These are phyloP conservation scores for Aspergillus texensis DNA, from an alignment of 2,329 filamentous ascomycete species.

Conservation along the genomic window DNA sequence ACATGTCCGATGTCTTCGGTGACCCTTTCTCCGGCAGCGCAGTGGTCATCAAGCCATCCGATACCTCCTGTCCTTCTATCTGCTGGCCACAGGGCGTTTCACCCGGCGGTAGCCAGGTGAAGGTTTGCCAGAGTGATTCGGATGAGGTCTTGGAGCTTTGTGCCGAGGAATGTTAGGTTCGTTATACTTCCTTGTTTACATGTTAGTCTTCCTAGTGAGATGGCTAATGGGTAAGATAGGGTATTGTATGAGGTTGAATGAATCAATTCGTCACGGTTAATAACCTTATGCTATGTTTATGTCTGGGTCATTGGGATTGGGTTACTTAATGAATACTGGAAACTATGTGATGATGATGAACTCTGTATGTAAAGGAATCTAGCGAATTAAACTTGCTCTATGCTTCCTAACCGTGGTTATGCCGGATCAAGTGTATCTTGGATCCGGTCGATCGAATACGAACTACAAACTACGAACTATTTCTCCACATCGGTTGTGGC, in stretches of 20 bases:
- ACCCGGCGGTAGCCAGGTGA: constrained; percentile 35
- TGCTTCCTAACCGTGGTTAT: not conserved
- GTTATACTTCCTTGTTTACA: not conserved
- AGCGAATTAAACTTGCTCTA: not conserved
- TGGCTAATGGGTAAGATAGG: not conserved
- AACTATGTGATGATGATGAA: not conserved
- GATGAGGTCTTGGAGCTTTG: constrained; percentile 37
- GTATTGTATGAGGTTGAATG: too few species aligned
- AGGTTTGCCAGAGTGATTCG: constrained; percentile 28
- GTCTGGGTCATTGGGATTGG: not conserved
- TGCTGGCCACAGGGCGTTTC: constrained; percentile 36
- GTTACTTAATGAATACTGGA: not conserved
- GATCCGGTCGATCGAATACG: not conserved
- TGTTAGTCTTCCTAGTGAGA: not conserved
- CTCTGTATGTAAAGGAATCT: not conserved
- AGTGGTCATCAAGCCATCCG: constrained; percentile 28
- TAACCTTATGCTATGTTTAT: too few species aligned
- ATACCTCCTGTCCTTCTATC: constrained; percentile 29
- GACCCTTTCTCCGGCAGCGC: constrained; percentile 40
- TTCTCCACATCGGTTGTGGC: not conserved
- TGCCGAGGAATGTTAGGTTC: constrained; percentile 25
- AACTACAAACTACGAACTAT: not conserved
- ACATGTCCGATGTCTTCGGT: constrained; percentile 47
- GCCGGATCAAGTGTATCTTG: not conserved
- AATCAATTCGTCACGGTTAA: too few species aligned